phyloP scores from a whole-genome alignment of 164 flowering plant species.

The Malania oleifera region DNA sequence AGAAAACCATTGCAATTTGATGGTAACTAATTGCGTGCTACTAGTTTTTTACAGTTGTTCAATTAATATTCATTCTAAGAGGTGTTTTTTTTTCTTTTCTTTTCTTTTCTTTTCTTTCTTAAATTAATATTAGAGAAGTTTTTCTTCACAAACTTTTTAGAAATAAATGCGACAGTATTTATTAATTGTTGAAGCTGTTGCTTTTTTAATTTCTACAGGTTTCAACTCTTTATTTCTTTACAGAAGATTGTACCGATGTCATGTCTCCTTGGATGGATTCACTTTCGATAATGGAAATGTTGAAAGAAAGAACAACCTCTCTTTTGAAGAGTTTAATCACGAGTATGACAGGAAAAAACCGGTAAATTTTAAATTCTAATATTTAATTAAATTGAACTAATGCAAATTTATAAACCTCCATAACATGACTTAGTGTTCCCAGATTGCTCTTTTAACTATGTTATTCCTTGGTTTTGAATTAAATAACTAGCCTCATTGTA shows the following conservation, averaged over 20 bases:
- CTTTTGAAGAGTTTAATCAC: constrained; percentile 51
- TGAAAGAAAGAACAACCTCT: constrained; percentile 51
- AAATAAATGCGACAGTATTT: too few species aligned
- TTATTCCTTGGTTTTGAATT: too few species aligned
- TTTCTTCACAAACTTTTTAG: neutral
- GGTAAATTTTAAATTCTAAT: constrained; percentile 31
- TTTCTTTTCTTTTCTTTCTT: neutral
- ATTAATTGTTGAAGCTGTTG: neutral
- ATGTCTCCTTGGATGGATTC: constrained; percentile 57
- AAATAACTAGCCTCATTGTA: too few species aligned
- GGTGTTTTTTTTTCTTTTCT: neutral
- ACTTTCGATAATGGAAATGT: constrained; percentile 58
- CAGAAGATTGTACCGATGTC: constrained; percentile 72
- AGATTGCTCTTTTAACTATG: too few species aligned
- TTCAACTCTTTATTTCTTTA: constrained; percentile 75
- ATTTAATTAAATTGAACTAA: neutral
- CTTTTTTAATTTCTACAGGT: constrained; percentile 42
- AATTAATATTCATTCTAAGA: neutral
- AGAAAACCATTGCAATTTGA: constrained; percentile 49
- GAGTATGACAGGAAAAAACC: constrained; percentile 71
- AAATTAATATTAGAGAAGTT: neutral
- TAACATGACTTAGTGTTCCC: too few species aligned
- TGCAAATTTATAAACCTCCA: too few species aligned
- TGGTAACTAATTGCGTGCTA: constrained; percentile 40
- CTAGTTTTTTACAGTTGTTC: neutral